Evolutionary conservation across 1,284 basidiomycete species (phyloP).

Genomic region (Rugosomyces carneus): DNA sequence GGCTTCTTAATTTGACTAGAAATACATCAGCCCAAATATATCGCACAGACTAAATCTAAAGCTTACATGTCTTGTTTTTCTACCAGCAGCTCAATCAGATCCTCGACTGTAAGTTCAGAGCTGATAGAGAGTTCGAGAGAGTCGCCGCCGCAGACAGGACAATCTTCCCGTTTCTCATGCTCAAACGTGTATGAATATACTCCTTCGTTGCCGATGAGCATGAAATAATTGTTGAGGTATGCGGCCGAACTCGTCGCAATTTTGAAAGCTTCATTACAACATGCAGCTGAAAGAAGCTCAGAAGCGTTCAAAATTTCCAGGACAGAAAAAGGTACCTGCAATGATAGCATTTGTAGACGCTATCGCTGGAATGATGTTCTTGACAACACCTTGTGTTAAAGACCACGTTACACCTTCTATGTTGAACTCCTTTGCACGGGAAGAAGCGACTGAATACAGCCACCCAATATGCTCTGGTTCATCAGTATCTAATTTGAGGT

Average conservation of each 20-base stretch:
- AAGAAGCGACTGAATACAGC: conserved; percentile 78
- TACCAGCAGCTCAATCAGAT: conserved; percentile 78
- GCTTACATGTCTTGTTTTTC: conserved; percentile 86
- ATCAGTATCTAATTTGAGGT: conserved; percentile 94
- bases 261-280: conserved; percentile 99
- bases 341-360: conserved; percentile 97
- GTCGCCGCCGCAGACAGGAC: conserved; percentile 96
- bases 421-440: conserved; percentile 86
- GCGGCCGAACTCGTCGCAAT: conserved; percentile 94
- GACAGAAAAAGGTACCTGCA: conserved; percentile 53
- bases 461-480: conserved; percentile 96
- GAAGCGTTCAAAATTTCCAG: neutral
- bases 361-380: conserved; percentile 99
- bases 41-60: conserved; percentile 1
- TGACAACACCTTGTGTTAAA: conserved; percentile 96
- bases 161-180: conserved; percentile 88
- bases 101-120: conserved; percentile 73
- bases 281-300: conserved; percentile 61
- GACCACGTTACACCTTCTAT: conserved; percentile 99
- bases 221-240: conserved; percentile 97
- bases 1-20: conserved; percentile 90
- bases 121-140: conserved; percentile 65
- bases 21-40: conserved; percentile 1
- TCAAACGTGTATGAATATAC: conserved; percentile 98
- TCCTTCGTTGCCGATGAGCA: conserved; percentile 93